Percentiles rank a stretch among this genome's conserved stretches.
Evolutionary conservation across 2,329 filamentous ascomycete species (phyloP).

Genomic region (Calonectria crousiana): DNA sequence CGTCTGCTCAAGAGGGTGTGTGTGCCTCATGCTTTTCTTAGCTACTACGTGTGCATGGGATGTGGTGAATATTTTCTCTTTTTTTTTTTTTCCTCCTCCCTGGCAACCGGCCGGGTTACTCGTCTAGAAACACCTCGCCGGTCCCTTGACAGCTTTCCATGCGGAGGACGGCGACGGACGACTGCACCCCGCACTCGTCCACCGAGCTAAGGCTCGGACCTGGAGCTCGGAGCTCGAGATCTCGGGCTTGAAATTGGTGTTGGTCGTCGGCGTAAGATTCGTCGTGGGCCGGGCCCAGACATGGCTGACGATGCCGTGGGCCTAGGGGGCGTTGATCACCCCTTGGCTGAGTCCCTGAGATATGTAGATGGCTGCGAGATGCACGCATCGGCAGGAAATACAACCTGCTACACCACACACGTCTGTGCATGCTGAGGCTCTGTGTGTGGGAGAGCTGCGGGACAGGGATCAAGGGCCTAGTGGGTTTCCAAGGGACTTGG

Average conservation of each 20-base stretch:
- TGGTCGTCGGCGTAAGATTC: constrained; percentile 29
- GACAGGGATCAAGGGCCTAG: constrained; percentile 35
- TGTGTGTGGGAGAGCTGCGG: constrained; percentile 38
- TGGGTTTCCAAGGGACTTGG: constrained; percentile 12
- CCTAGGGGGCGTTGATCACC: constrained; percentile 12
- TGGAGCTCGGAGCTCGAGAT: constrained; percentile 37
- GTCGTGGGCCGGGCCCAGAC: not conserved
- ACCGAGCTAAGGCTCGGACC: constrained; percentile 32
- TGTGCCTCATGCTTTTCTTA: not conserved
- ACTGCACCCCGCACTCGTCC: constrained; percentile 41
- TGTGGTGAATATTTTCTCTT: not conserved
- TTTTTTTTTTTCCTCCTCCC: not conserved
- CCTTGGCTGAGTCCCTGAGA: constrained; percentile 31
- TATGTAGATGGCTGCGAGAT: constrained; percentile 29
- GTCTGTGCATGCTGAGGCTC: constrained; percentile 39
- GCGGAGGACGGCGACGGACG: constrained; percentile 16
- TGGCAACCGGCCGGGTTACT: constrained; percentile 32
- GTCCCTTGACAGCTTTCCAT: constrained; percentile 2
- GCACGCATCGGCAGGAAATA: constrained; percentile 28
- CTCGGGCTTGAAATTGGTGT: constrained; percentile 20
- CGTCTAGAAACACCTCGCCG: constrained; percentile 15
- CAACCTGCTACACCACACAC: not conserved
- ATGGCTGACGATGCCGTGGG: constrained; percentile 14
- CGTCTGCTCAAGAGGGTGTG: not conserved
- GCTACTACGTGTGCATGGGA: not conserved